Conservation (phyloP, 2,329 filamentous ascomycete species). For the Teratosphaeria gauchensis region DNA sequence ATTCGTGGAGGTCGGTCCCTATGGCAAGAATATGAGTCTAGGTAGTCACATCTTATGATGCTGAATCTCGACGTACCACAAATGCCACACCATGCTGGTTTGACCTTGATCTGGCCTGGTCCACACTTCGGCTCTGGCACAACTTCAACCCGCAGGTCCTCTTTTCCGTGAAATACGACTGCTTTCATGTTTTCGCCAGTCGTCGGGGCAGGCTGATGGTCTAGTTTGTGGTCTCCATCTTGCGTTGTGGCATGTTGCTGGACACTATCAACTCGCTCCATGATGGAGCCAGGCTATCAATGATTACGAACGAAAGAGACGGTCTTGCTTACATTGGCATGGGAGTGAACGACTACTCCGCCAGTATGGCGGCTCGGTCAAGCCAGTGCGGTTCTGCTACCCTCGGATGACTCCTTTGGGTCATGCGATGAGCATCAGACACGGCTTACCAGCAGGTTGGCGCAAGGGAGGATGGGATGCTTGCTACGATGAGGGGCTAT, state of each 20-base stretch:
- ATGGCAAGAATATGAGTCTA: not conserved
- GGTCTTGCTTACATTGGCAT: not conserved
- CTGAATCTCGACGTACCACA: conserved; percentile 12
- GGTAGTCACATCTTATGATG: not conserved
- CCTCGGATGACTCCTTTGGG: not conserved
- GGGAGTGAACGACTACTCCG: not conserved
- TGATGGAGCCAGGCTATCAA: not conserved
- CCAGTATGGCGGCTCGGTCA: not conserved
- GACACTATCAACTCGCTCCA: not conserved
- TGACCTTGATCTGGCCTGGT: conserved; percentile 27
- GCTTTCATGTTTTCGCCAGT: conserved; percentile 23
- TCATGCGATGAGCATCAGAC: not conserved
- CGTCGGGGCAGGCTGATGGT: conserved; percentile 2
- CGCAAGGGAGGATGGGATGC: not conserved
- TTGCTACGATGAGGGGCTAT: not conserved
- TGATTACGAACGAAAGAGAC: not conserved
- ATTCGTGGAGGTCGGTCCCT: conserved; percentile 23
- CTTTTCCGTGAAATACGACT: conserved; percentile 29
- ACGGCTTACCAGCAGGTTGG: not conserved
- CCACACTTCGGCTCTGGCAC: conserved; percentile 25
- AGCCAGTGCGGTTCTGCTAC: not conserved
- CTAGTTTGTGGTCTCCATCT: conserved; percentile 3
- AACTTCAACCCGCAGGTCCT: conserved; percentile 26
- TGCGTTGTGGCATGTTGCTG: conserved; percentile 1
- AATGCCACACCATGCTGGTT: conserved; percentile 28